Conservation (phyloP, 75 land plant species). For the Pinus taeda region DNA sequence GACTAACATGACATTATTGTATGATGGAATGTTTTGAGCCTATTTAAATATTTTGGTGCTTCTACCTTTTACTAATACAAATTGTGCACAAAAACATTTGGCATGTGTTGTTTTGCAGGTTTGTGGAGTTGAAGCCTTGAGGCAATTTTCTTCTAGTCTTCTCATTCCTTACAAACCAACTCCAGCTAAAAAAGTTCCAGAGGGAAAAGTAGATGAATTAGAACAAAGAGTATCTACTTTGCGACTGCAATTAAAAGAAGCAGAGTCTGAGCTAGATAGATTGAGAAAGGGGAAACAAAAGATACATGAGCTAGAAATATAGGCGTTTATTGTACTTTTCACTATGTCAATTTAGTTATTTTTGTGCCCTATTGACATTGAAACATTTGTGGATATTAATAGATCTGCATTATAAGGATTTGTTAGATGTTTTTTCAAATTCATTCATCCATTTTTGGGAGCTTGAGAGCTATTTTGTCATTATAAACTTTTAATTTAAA, state of each 20-base stretch:
- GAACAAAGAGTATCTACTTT: constrained; percentile 48
- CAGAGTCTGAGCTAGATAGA: constrained; percentile 66
- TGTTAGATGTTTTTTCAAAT: background rate
- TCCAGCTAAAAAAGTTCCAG: background rate
- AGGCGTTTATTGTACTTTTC: background rate
- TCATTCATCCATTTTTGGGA: background rate
- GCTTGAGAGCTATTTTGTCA: background rate
- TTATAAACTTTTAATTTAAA: background rate
- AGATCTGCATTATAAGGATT: background rate
- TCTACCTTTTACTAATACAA: background rate
- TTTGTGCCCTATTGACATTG: background rate
- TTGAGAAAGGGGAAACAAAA: constrained; percentile 66
- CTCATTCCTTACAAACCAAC: constrained; percentile 52
- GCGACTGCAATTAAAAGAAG: constrained; percentile 38
- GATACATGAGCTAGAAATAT: background rate
- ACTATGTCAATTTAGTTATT: background rate
- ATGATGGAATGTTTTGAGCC: background rate
- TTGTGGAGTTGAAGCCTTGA: constrained; percentile 74
- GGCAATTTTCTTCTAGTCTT: constrained; percentile 58
- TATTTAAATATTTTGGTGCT: constrained; percentile 4
- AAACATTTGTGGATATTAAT: background rate
- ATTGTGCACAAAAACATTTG: background rate
- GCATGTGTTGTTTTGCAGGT: constrained; percentile 41
- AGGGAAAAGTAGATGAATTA: constrained; percentile 41
- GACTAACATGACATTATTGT: background rate